Evolutionary conservation across 768 basidiomycete species (phyloP).

Genomic region (Vararia minispora): DNA sequence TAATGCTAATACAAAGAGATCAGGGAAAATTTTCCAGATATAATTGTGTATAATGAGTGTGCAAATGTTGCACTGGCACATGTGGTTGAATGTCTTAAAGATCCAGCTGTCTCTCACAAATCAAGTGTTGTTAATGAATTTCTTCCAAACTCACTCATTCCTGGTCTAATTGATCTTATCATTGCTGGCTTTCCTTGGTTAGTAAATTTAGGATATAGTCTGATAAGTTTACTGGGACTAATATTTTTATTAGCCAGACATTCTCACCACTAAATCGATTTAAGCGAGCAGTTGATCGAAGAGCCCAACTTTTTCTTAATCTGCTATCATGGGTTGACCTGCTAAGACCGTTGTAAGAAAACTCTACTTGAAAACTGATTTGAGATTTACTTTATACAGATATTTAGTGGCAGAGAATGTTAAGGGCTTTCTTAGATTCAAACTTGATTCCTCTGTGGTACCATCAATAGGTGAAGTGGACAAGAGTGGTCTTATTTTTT

Average conservation of each 20-base stretch:
- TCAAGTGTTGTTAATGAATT: constrained; percentile 28
- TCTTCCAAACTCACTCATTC: constrained; percentile 36
- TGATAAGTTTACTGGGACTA: not conserved
- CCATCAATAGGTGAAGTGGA: constrained; percentile 46
- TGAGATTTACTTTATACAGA: too few relatives aligned
- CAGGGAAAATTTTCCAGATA: constrained; percentile 42
- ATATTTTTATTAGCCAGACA: constrained; percentile 53
- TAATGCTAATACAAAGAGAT: too few relatives aligned
- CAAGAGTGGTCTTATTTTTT: constrained; percentile 73
- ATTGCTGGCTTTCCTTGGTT: constrained; percentile 76
- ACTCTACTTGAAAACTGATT: too few relatives aligned
- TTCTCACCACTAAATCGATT: constrained; percentile 69
- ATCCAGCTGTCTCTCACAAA: constrained; percentile 13
- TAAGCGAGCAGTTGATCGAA: constrained; percentile 51
- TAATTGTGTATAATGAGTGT: constrained; percentile 59
- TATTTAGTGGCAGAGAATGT: constrained; percentile 41
- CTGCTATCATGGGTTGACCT: constrained; percentile 35
- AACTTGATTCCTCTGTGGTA: constrained; percentile 26
- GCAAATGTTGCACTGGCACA: constrained; percentile 51
- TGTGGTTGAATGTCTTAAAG: constrained; percentile 39
- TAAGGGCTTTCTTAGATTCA: constrained; percentile 31
- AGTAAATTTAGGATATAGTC: too few relatives aligned
- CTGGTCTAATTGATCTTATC: constrained; percentile 48
- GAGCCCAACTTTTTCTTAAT: constrained; percentile 59
- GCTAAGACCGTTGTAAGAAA: too few relatives aligned